Evolutionary conservation across 768 basidiomycete genomes (phyloP).

Genomic region (Suillus plorans): DNA sequence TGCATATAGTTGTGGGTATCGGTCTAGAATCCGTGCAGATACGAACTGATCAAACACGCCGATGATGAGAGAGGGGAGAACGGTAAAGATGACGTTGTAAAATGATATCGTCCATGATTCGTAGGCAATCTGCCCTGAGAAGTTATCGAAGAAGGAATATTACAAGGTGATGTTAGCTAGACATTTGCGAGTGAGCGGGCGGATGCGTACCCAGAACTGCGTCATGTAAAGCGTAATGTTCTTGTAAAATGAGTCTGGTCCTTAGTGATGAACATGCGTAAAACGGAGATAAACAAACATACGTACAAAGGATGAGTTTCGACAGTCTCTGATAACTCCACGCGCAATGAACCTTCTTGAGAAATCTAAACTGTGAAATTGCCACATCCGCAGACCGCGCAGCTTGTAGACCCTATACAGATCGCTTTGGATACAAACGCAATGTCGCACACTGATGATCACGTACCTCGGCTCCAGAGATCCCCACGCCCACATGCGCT

Average conservation of each 20-base stretch:
- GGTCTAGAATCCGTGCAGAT: constrained; percentile 91
- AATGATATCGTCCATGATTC: constrained; percentile 98
- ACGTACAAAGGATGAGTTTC: constrained; percentile 92
- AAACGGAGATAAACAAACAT: not conserved
- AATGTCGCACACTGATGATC: not conserved
- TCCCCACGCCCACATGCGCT: constrained; percentile 96
- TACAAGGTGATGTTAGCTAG: constrained; percentile 31
- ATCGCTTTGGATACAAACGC: not conserved
- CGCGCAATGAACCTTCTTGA: constrained; percentile 97
- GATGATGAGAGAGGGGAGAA: constrained; percentile 95
- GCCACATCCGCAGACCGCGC: constrained; percentile 97
- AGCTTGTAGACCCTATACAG: constrained; percentile 86
- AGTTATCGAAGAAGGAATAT: constrained; percentile 99
- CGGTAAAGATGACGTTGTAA: constrained; percentile 95
- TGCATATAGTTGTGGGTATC: constrained; percentile 94
- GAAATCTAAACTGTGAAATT: constrained; percentile 94
- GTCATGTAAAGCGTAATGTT: constrained; percentile 99
- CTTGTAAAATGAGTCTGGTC: constrained; percentile 94
- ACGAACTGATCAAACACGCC: constrained; percentile 99
- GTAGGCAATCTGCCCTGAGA: constrained; percentile 97
- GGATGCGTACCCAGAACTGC: constrained; percentile 83
- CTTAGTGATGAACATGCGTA: constrained; percentile 4
- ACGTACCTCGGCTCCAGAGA: constrained; percentile 91
- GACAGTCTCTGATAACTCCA: constrained; percentile 98
- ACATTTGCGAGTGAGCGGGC: not conserved